Evolutionary conservation across 1,284 basidiomycete genomes (phyloP).

Genomic region (Microbotryum silenes-acaulis): DNA sequence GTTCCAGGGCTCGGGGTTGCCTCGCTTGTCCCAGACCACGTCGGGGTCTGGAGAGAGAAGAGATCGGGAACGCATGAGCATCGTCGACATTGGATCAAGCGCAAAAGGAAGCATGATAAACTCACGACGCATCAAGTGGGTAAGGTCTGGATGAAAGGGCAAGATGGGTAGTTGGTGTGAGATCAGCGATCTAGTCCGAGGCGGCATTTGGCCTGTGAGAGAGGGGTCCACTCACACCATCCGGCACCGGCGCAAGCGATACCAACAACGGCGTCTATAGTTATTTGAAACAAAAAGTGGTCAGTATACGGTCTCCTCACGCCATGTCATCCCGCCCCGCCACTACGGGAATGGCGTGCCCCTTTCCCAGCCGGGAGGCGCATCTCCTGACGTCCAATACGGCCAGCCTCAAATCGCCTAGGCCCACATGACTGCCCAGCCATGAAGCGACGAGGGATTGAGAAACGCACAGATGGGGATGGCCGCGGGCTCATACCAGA

Average conservation of each 20-base stretch:
- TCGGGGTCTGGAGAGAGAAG: background rate
- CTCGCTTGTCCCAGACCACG: slow-evolving; percentile 1
- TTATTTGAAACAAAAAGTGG: background rate
- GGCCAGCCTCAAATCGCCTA: too few species aligned
- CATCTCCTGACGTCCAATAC: too few species aligned
- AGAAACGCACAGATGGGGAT: slow-evolving; percentile 9
- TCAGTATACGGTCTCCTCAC: background rate
- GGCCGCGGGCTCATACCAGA: slow-evolving; percentile 8
- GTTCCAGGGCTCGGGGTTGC: slow-evolving; percentile 3
- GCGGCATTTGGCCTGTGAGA: background rate
- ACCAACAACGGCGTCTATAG: background rate
- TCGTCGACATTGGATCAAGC: too few species aligned
- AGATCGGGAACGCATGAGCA: too few species aligned
- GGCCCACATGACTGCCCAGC: background rate
- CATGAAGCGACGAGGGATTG: too few species aligned
- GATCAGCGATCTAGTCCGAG: background rate
- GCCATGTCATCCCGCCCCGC: too few species aligned
- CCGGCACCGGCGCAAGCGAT: slow-evolving; percentile 4
- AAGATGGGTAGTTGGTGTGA: background rate
- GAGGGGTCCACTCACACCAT: slow-evolving; percentile 2
- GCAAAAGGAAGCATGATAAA: too few species aligned
- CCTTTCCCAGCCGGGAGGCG: too few species aligned
- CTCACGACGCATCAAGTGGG: slow-evolving; percentile 1
- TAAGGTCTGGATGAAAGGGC: background rate
- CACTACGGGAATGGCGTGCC: too few species aligned